These are phyloP conservation scores for Vitis amurensis DNA, from an alignment of 164 flowering plant genomes.

Conservation along the genomic window DNA sequence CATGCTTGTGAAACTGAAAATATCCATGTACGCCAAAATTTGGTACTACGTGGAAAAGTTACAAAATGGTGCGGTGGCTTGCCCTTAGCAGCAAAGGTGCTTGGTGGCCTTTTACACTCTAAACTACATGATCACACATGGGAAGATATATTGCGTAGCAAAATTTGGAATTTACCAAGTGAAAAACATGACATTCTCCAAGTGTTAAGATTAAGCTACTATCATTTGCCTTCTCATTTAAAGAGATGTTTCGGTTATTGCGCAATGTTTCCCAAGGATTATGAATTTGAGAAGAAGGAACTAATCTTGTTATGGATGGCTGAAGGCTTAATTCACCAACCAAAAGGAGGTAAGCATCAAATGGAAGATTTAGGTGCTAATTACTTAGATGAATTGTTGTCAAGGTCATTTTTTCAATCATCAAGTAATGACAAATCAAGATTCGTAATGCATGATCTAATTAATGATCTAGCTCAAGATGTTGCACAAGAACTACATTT, in stretches of 20 bases:
- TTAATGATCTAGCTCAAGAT: background rate
- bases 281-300: background rate
- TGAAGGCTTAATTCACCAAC: background rate
- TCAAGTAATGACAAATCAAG: background rate
- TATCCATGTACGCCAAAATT: no score
- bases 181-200: background rate
- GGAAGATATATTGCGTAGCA: accelerated
- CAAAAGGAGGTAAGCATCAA: background rate
- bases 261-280: constrained; percentile 8
- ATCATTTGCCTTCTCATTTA: background rate
- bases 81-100: no score
- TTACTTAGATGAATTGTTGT: background rate
- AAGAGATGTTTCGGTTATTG: constrained; percentile 12
- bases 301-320: constrained; percentile 8
- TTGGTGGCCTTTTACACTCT: no score
- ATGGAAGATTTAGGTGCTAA: constrained; percentile 3
- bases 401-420: constrained; percentile 4
- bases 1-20: no score
- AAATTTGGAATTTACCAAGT: background rate
- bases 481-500: background rate
- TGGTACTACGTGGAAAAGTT: no score
- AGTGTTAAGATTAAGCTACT: background rate
- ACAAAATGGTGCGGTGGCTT: no score
- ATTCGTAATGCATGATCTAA: constrained; percentile 2
- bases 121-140: no score